Base-by-base conservation (phyloP, 1,139 yeast species). In the Waltiozyma solani region DNA sequence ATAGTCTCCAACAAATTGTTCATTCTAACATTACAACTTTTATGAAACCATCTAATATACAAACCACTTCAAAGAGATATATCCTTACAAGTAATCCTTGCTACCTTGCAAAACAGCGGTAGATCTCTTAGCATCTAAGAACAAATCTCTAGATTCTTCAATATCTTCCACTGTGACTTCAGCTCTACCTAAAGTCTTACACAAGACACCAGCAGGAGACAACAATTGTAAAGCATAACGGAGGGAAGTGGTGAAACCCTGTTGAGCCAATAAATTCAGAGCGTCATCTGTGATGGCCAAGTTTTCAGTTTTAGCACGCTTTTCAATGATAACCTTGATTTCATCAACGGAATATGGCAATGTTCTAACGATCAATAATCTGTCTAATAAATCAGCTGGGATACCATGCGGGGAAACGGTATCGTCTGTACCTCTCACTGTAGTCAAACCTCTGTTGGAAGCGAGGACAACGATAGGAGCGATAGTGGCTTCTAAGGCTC, bases 401-500 rank as follows among this genome's bases (percentile, higher is more conserved):
- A 93, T 76, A 37, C 99, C 99, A 57, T 93, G 98, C 21, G 99
- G 96, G 15, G 95, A 82, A 47, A 76, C 74, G 41, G 82, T 74
- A 48, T 82, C 95, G 32, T 85, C 95, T 8, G 96, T 80, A 35
- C 98, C 98, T 54, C 93, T 75, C 34, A 91, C 83, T 1, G 91
- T 76, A 14, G 96, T 85, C 67, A 83, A 66, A 44, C 98, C 98
- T 62, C 97, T 76, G 63, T 91, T 91, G 10, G 96, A 85, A 29
- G 98, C 98, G 53, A 91, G 71, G 4, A 91, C 89, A 34, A 91
- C 98, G 42, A 91, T 75, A 35, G 98, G 98, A 3, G 97, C 95
- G 58, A 91, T 86, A 18, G 81, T 62, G 31, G 93, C 79, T 64
- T 91, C 98, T 46, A 91, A 70, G 7, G 98, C 98, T 50, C 94